phyloP scores from a whole-genome alignment of 495 filamentous ascomycete species.

The Cairneyella variabilis region DNA sequence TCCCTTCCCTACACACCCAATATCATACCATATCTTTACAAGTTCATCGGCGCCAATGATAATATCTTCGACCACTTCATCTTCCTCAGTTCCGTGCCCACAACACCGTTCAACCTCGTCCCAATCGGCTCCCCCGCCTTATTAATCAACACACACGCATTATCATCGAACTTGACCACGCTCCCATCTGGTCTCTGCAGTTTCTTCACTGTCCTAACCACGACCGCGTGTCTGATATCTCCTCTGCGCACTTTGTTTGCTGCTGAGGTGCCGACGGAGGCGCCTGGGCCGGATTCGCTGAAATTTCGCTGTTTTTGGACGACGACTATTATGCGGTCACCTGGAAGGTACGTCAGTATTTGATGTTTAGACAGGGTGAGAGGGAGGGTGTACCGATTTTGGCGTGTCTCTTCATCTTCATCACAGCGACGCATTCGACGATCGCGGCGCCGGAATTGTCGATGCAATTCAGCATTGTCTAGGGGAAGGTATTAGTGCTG shows the following conservation, averaged over 20 bases:
- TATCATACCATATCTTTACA: constrained; percentile 47
- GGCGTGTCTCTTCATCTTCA: constrained; percentile 86
- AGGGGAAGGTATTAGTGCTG: constrained; percentile 4
- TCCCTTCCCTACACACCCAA: background rate
- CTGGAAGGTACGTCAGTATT: constrained; percentile 38
- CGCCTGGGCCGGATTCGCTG: constrained; percentile 52
- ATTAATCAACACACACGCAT: constrained; percentile 95
- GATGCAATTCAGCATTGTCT: constrained; percentile 99
- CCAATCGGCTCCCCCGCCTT: constrained; percentile 96
- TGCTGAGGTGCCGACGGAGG: constrained; percentile 53
- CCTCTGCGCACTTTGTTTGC: constrained; percentile 93
- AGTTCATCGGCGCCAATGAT: constrained; percentile 89
- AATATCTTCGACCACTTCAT: constrained; percentile 98
- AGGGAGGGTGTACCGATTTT: constrained; percentile 68
- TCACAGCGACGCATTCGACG: constrained; percentile 91
- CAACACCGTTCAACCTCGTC: constrained; percentile 84
- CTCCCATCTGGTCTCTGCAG: constrained; percentile 82
- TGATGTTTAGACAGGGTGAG: background rate
- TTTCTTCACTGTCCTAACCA: constrained; percentile 87
- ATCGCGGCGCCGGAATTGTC: constrained; percentile 99
- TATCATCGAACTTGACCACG: constrained; percentile 91
- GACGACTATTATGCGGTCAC: constrained; percentile 95
- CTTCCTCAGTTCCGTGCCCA: constrained; percentile 79
- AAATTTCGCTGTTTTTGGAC: constrained; percentile 91
- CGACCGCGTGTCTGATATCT: constrained; percentile 93